A percentile compares a stretch with the other conserved stretches of the same genome.
phyloP scores from a whole-genome alignment of 2,329 filamentous ascomycete genomes.

The Clonostachys byssicola region DNA sequence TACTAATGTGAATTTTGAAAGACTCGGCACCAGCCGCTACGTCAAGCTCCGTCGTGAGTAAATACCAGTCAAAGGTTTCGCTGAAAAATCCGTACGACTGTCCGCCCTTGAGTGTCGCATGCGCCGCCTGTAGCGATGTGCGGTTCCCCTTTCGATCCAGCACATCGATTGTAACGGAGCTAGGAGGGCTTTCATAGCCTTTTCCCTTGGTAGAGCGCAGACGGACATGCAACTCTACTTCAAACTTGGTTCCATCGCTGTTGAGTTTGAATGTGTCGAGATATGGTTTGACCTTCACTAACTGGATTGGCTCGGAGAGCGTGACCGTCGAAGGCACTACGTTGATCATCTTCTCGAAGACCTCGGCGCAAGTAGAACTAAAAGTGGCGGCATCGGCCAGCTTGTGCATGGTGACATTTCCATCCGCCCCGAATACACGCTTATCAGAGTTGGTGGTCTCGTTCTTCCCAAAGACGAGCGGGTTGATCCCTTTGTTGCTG shows the following conservation, averaged over 20 bases:
- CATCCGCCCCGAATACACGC: slow-evolving; percentile 32
- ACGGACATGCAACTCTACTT: neutral
- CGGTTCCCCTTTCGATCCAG: neutral
- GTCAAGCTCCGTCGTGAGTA: neutral
- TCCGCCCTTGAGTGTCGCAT: neutral
- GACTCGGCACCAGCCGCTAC: neutral
- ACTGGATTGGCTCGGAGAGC: slow-evolving; percentile 18
- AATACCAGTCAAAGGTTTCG: neutral
- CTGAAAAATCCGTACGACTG: neutral
- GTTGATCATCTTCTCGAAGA: slow-evolving; percentile 23
- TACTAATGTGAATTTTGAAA: neutral
- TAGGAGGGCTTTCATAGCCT: neutral
- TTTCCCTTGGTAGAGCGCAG: neutral
- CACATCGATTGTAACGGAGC: neutral
- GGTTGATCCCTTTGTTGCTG: slow-evolving; percentile 29
- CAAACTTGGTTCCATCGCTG: no score
- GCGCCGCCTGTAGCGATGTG: neutral
- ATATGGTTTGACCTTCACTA: slow-evolving; percentile 21
- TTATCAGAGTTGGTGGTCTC: slow-evolving; percentile 31
- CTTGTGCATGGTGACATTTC: slow-evolving; percentile 32
- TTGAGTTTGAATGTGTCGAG: slow-evolving; percentile 3
- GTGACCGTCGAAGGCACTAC: slow-evolving; percentile 19
- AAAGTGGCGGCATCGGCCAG: slow-evolving; percentile 28
- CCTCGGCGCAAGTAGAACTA: slow-evolving; percentile 17
- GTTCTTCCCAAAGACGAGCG: slow-evolving; percentile 30